Evolutionary conservation across 371 early-diverging fungal genomes (phyloP), one percentile per base, ranked within the genome.

Genomic region (Rhizopus stolonifer): DNA sequence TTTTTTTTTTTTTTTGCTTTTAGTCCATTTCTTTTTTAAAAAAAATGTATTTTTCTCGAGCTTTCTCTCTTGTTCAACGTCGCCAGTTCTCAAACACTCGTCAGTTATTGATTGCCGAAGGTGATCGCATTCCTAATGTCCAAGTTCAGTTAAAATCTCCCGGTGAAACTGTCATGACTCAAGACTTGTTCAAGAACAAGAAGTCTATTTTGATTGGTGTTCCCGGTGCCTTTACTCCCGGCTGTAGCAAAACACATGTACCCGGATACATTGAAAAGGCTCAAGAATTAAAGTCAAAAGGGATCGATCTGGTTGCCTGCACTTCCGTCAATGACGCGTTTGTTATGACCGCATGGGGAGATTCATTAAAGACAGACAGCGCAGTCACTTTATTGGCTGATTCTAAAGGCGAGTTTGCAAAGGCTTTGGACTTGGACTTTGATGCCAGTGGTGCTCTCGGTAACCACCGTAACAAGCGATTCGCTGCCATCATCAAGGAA

Each of bases 321-420:
- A 74, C 85, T 17, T 60, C 86, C 42, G 83, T 85, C 32, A 86
- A 89, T 59, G 85, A 87, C 54, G 83, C 85, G 38, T 88, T 83
- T 66, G 88, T 88, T n/a, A 80, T 84, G 80, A 71, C 72, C 46
- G 90, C 85, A 42, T 90, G 88, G 88, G 80, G 82, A 42, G 74
- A 83, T 52, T 56, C 67, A 13, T 62, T 74, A 23, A 61, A 72
- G 33, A 72, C 33, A 18, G 60, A 63, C 2, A 49, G 52, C 11
- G 40, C 57, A 48, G 70, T 87, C 42, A 76, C 70, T 26, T 70
- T 90, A 64, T 65, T 87, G 26, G 83, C 88, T 25, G 90, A 90
- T 63, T 71, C 77, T 15, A 73, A 77, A 34, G 89, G 82, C 26
- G 82, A 72, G 34, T 77, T 86, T 19, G 77, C 82, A 54, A 80